Percentiles rank a stretch among this genome's conserved stretches.
These are phyloP conservation scores for Xylaria castorea DNA, from an alignment of 495 filamentous ascomycete genomes.

Conservation along the genomic window DNA sequence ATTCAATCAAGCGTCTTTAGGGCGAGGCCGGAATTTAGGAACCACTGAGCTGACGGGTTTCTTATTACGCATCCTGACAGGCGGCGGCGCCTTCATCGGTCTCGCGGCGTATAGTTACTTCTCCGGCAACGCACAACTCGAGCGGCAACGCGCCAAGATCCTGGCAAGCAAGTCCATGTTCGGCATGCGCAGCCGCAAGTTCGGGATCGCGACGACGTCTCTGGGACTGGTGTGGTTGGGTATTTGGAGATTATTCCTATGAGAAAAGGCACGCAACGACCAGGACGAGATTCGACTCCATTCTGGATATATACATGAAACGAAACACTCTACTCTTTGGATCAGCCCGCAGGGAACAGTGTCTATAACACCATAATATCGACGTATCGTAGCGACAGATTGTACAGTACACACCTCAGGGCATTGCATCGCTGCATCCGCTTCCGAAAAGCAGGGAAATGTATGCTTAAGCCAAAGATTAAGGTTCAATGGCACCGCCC, in stretches of 20 bases:
- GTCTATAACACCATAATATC: neutral
- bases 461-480: neutral
- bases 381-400: neutral
- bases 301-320: neutral
- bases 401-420: neutral
- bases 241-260: conserved; percentile 49
- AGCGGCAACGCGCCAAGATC: conserved; percentile 71
- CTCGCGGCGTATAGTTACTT: conserved; percentile 87
- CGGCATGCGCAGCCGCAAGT: conserved; percentile 74
- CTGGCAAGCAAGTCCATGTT: conserved; percentile 73
- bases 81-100: conserved; percentile 84
- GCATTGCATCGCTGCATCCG: neutral
- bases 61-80: conserved; percentile 49
- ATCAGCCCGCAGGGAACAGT: neutral
- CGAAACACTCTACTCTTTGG: conserved; percentile 4
- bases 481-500: conserved; percentile 4
- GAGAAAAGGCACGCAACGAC: neutral
- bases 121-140: conserved; percentile 78
- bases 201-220: conserved; percentile 75
- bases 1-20: neutral
- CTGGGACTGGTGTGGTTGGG: conserved; percentile 74
- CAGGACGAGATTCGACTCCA: neutral
- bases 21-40: neutral
- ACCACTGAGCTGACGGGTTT: conserved; percentile 17
- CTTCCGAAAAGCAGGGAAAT: conserved; percentile 2